Conservation (phyloP, 108 stramenopile genomes). For the Phaeodactylum tricornutum region DNA sequence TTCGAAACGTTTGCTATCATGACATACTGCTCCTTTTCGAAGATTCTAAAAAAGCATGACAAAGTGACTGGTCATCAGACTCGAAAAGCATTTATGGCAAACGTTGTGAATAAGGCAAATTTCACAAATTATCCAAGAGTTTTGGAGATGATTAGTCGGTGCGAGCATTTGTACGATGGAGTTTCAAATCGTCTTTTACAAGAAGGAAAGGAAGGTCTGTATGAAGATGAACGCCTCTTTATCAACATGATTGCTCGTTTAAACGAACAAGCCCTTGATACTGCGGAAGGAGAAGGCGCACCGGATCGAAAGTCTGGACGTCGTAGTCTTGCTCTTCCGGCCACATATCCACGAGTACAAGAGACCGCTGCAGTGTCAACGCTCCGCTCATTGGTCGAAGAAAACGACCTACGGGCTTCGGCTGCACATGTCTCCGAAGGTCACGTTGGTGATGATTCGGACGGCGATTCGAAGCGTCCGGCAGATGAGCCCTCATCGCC, state of each 20-base stretch:
- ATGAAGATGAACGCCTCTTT: conserved; percentile 79
- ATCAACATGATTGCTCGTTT: conserved; percentile 83
- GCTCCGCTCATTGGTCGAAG: conserved; percentile 43
- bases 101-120: conserved; percentile 69
- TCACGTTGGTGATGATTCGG: neutral
- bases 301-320: conserved; percentile 22
- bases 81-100: conserved; percentile 68
- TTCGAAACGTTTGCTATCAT: conserved; percentile 96
- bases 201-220: conserved; percentile 67
- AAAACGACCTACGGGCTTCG: conserved; percentile 21
- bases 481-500: too few species aligned
- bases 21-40: conserved; percentile 92
- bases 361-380: conserved; percentile 22
- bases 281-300: conserved; percentile 43
- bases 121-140: conserved; percentile 63
- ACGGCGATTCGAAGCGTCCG: too few species aligned
- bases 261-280: conserved; percentile 62
- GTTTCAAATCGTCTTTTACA: conserved; percentile 41
- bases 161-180: conserved; percentile 52
- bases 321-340: neutral
- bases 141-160: conserved; percentile 55
- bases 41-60: conserved; percentile 97
- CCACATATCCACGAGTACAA: neutral
- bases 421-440: conserved; percentile 5
- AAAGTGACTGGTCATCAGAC: conserved; percentile 81